A percentile compares a stretch with the other conserved stretches of the same genome.
These are phyloP conservation scores for Trichoderma asperellum DNA, from an alignment of 2,329 filamentous ascomycete species.

Conservation along the genomic window DNA sequence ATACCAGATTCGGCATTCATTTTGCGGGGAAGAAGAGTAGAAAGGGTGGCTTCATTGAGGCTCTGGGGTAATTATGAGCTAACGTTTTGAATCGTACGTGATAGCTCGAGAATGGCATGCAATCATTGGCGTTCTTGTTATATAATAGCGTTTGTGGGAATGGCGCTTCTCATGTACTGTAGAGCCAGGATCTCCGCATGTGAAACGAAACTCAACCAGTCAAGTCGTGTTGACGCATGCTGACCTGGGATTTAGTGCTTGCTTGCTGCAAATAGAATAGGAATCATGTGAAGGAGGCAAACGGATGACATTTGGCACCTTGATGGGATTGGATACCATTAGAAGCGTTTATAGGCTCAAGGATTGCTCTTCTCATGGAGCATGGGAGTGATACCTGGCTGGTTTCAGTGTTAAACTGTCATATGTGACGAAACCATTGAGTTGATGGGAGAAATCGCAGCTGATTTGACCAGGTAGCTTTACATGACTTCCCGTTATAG, in stretches of 20 bases:
- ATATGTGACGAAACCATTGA: too few species aligned
- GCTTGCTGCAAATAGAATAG: background rate
- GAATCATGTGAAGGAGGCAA: background rate
- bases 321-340: too few species aligned
- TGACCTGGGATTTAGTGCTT: too few species aligned
- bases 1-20: background rate
- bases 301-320: too few species aligned
- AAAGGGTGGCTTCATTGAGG: background rate
- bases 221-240: too few species aligned
- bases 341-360: too few species aligned
- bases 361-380: too few species aligned
- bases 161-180: background rate
- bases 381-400: too few species aligned
- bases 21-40: background rate
- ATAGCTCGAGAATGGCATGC: background rate
- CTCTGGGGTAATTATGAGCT: background rate
- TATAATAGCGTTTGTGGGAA: conserved; percentile 14
- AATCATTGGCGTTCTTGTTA: conserved; percentile 15
- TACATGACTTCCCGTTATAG: background rate
- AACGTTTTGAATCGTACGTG: background rate
- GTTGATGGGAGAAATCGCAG: too few species aligned
- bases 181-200: conserved; percentile 2
- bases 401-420: too few species aligned
- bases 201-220: background rate
- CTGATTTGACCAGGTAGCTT: background rate